Base-by-base conservation (phyloP, 2,329 filamentous ascomycete genomes). In the Aureobasidium sp. region DNA sequence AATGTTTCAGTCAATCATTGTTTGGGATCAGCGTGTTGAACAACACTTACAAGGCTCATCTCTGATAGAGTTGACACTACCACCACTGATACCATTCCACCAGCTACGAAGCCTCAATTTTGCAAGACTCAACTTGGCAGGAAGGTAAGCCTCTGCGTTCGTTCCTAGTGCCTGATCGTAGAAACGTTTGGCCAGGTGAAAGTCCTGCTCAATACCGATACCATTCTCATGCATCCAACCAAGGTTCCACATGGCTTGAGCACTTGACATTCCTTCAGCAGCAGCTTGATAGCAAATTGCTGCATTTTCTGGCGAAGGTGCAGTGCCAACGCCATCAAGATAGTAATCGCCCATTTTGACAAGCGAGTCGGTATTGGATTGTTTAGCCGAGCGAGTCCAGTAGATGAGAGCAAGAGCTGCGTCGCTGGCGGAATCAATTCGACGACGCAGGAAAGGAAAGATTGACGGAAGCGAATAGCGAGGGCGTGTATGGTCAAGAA, bases 151-250 rank as follows among this genome's bases (percentile, higher is more conserved):
- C 69, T 98, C 94, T 8, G 64, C 79, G 62, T 95, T 98, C 0
- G 91, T 90, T 64, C 90, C 88, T 25, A 96, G 74, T 1, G 93
- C 91, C 56, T 93, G 79, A 63, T 98, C 93, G 65, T 98, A 98
- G 70, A 90, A 95, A 51, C 93, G 79, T 71, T 98, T 98, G 2
- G 94, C 93, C 54, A 98, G 82, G 65, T 98, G 93, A 67, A 94
- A 98, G 66, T 98, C 93, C 66, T 98, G 93, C 52, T 87, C 85
- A 17, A 97, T 80, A 2, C 90, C 89, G 45, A 97, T 78, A 6
- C 93, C 93, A 64, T 97, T 96, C 70, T 98, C 93, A 64, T 98
- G 90, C 91, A 98, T 97, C 93, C 93, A 98, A 4, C 93, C 94
- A 12, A 98, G 76, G 63, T 98, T 97, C 80, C 90, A 98, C 54